Percentiles rank a stretch among this genome's conserved stretches.
Evolutionary conservation across 2,329 filamentous ascomycete genomes (phyloP).

Genomic region (Botryosphaeria dothidea): DNA sequence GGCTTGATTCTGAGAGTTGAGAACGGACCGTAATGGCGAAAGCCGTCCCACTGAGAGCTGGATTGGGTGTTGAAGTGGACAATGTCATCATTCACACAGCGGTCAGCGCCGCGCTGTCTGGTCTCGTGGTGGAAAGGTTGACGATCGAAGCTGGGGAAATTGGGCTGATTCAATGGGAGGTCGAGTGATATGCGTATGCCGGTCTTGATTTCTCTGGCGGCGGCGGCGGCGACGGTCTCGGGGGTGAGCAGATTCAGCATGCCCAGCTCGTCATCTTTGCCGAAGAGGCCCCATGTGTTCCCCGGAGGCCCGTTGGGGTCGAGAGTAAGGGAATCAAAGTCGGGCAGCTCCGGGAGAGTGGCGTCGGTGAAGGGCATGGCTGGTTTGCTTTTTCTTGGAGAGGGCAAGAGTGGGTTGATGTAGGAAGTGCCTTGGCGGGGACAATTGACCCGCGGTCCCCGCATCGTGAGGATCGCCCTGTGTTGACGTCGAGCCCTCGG

Average conservation of each 20-base stretch:
- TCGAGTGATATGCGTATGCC: constrained; percentile 41
- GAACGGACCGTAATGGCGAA: constrained; percentile 35
- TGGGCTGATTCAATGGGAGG: constrained; percentile 44
- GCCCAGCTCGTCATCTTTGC: constrained; percentile 53
- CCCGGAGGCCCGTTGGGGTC: constrained; percentile 51
- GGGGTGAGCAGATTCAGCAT: constrained; percentile 58
- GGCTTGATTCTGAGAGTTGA: no score
- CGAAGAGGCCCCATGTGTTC: constrained; percentile 61
- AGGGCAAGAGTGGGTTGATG: neutral
- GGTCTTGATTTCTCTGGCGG: constrained; percentile 48
- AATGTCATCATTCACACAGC: constrained; percentile 40
- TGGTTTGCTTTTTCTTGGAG: neutral
- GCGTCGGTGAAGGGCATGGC: constrained; percentile 5
- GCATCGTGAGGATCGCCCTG: no score
- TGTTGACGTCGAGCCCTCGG: no score
- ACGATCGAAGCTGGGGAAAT: constrained; percentile 39
- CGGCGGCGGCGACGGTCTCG: constrained; percentile 44
- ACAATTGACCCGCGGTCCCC: neutral
- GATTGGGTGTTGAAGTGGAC: constrained; percentile 41
- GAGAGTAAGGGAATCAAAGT: constrained; percentile 52
- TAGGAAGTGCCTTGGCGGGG: neutral
- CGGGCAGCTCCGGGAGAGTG: constrained; percentile 27
- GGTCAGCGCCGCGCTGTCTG: constrained; percentile 28
- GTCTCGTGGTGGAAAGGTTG: constrained; percentile 33
- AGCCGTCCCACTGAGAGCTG: constrained; percentile 42